These are phyloP conservation scores for Cryptococcus amylolentus DNA, from an alignment of 1,284 basidiomycete species.

Conservation along the genomic window DNA sequence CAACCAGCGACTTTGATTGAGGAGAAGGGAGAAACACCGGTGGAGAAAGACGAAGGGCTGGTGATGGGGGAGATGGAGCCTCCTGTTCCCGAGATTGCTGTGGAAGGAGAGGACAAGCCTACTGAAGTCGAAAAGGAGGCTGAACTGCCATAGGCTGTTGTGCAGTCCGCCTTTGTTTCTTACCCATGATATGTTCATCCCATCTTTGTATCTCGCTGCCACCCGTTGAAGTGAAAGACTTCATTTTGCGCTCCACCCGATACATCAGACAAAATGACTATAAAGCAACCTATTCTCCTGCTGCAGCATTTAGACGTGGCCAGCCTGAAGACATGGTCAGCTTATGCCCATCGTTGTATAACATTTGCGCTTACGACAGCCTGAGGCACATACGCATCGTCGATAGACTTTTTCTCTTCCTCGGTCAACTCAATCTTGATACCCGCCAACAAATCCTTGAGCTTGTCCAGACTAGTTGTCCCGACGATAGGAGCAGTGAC, in stretches of 20 bases:
- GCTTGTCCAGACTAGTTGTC: slow-evolving; percentile 22
- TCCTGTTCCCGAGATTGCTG: slow-evolving; percentile 21
- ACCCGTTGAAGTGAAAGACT: too few species aligned
- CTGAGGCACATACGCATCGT: slow-evolving; percentile 51
- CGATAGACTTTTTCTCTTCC: slow-evolving; percentile 57
- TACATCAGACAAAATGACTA: too few species aligned
- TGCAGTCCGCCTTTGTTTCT: background rate
- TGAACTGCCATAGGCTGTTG: background rate
- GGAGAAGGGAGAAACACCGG: slow-evolving; percentile 1
- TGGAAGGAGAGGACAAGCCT: slow-evolving; percentile 19
- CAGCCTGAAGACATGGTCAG: background rate
- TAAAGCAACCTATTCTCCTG: background rate
- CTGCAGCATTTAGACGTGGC: background rate
- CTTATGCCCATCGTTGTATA: background rate
- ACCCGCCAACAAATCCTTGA: slow-evolving; percentile 24
- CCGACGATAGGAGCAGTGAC: slow-evolving; percentile 30
- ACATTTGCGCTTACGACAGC: slow-evolving; percentile 5
- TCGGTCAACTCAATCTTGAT: slow-evolving; percentile 53
- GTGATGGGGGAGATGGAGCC: slow-evolving; percentile 33
- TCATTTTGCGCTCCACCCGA: too few species aligned
- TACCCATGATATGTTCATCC: background rate
- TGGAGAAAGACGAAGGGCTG: slow-evolving; percentile 26
- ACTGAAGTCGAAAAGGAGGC: slow-evolving; percentile 3
- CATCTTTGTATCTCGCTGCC: background rate
- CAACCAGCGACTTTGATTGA: background rate